Evolutionary conservation across 2,329 filamentous ascomycete species (phyloP).

Genomic region (Beauveria scarabaeidicola): DNA sequence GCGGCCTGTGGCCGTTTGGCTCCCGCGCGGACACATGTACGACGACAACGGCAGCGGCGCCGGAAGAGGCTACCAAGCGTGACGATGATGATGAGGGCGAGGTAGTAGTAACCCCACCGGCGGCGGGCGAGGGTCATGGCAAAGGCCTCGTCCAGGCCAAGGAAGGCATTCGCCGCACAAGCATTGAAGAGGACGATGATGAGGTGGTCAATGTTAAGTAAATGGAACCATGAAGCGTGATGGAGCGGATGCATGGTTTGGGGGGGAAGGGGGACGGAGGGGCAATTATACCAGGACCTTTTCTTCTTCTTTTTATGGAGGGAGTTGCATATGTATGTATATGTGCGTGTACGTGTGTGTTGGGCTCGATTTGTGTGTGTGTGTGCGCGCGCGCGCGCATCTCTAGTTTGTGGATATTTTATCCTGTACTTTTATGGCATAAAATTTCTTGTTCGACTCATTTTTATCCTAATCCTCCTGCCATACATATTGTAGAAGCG

Average conservation of each 20-base stretch:
- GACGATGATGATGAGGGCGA: conserved; percentile 19
- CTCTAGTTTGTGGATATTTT: background rate
- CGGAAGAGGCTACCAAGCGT: conserved; percentile 23
- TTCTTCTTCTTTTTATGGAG: background rate
- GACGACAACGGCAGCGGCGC: conserved; percentile 32
- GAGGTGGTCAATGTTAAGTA: conserved; percentile 25
- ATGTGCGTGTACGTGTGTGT: background rate
- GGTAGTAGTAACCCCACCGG: conserved; percentile 4
- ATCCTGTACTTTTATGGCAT: conserved; percentile 1
- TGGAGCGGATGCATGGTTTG: background rate
- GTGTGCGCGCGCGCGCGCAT: background rate
- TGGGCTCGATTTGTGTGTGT: background rate
- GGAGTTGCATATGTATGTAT: background rate
- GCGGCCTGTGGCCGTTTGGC: conserved; percentile 52
- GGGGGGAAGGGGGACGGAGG: background rate
- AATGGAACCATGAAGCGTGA: background rate
- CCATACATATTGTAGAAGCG: too few species aligned
- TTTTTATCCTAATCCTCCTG: too few species aligned
- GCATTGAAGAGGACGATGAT: conserved; percentile 50
- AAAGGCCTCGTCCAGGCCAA: conserved; percentile 39
- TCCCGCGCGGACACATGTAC: conserved; percentile 23
- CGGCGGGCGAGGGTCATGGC: conserved; percentile 23
- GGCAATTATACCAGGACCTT: background rate
- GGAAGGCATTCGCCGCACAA: conserved; percentile 46
- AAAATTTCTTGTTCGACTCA: background rate